Evolutionary conservation across 352 stramenopile genomes (phyloP).

Genomic region (Phytophthora sansomeana): DNA sequence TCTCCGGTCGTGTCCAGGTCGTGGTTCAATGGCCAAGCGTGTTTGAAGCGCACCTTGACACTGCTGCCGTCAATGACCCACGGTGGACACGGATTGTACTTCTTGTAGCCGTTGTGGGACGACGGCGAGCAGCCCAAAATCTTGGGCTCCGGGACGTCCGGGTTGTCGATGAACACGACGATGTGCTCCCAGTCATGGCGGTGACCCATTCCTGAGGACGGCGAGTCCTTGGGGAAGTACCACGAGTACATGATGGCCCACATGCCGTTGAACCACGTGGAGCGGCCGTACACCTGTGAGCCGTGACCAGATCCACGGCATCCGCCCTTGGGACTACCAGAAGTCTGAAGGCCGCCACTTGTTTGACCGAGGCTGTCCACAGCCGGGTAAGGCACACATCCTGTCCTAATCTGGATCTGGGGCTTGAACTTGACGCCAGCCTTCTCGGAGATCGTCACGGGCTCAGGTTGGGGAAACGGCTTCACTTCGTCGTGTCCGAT

Average conservation of each 20-base stretch:
- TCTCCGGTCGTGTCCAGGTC: constrained; percentile 25
- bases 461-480: background rate
- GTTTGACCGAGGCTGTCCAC: background rate
- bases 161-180: constrained; percentile 51
- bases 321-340: background rate
- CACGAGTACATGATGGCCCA: constrained; percentile 48
- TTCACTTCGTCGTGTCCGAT: background rate
- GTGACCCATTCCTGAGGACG: constrained; percentile 39
- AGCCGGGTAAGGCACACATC: background rate
- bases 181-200: constrained; percentile 55
- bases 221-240: constrained; percentile 59
- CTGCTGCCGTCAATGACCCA: constrained; percentile 21
- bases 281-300: background rate
- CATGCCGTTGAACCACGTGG: background rate
- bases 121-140: constrained; percentile 34
- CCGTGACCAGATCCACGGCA: background rate
- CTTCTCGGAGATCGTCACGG: background rate
- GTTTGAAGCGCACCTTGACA: constrained; percentile 37
- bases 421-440: background rate
- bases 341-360: background rate
- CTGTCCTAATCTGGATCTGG: background rate
- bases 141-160: constrained; percentile 18
- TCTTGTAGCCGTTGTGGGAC: constrained; percentile 35
- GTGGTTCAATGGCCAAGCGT: constrained; percentile 35
- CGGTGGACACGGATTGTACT: constrained; percentile 24